phyloP scores from a whole-genome alignment of 2,329 filamentous ascomycete genomes.

The Dactylellina sp. region DNA sequence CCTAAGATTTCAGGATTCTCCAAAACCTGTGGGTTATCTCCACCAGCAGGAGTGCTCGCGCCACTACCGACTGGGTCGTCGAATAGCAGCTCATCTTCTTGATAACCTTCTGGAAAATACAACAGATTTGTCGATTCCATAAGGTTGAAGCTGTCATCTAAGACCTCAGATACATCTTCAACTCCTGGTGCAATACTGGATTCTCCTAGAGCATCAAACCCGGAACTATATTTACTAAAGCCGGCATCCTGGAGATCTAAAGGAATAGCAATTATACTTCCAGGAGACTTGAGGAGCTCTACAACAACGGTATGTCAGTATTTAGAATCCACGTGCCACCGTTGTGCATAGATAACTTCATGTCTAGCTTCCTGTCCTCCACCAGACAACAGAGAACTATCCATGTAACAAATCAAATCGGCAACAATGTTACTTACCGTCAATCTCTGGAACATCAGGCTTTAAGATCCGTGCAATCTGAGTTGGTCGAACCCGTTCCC shows the following conservation, averaged over 20 bases:
- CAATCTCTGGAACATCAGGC: neutral
- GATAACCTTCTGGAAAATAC: neutral
- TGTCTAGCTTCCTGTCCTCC: no score
- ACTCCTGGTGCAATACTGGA: neutral
- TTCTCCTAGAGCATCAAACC: neutral
- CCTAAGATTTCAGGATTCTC: neutral
- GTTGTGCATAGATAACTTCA: no score
- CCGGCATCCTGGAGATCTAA: neutral
- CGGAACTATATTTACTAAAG: neutral
- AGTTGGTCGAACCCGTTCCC: neutral
- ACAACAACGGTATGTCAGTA: neutral
- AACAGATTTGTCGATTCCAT: neutral
- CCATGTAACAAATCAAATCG: neutral
- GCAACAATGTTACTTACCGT: neutral
- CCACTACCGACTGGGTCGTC: neutral
- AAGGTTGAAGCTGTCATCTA: neutral
- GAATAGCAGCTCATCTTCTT: neutral
- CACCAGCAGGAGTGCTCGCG: neutral
- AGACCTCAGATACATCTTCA: neutral
- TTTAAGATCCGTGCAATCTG: constrained; percentile 2
- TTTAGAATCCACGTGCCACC: neutral
- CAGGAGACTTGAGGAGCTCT: neutral
- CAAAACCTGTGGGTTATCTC: neutral
- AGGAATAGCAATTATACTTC: neutral
- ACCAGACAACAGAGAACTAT: no score